Evolutionary conservation across 2,329 filamentous ascomycete species (phyloP).

Genomic region (Aspergillus clavatus): DNA sequence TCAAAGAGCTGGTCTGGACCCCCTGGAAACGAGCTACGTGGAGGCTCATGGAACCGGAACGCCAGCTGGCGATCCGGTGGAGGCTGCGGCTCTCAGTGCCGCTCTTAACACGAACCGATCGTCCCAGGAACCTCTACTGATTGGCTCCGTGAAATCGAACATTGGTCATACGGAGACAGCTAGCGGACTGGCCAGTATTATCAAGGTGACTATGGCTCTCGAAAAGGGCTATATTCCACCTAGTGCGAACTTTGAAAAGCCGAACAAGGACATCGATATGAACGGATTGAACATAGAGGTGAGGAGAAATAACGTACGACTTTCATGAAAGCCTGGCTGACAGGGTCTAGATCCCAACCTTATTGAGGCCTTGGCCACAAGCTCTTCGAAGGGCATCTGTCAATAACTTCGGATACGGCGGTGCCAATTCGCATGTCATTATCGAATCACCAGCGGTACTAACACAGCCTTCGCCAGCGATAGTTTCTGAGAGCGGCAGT

Average conservation of each 20-base stretch:
- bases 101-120: not conserved
- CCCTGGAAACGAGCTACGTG: slow-evolving; percentile 27
- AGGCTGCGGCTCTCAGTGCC: slow-evolving; percentile 3
- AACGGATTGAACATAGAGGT: slow-evolving; percentile 15
- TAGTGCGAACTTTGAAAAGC: slow-evolving; percentile 16
- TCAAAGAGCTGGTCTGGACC: slow-evolving; percentile 12
- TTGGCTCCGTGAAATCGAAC: slow-evolving; percentile 20
- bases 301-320: too few species aligned
- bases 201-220: slow-evolving; percentile 15
- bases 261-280: slow-evolving; percentile 18
- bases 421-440: slow-evolving; percentile 11
- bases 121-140: slow-evolving; percentile 1
- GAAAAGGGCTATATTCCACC: slow-evolving; percentile 15
- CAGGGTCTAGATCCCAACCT: too few species aligned
- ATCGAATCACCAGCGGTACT: slow-evolving; percentile 1
- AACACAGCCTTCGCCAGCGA: not conserved
- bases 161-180: slow-evolving; percentile 18
- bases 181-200: slow-evolving; percentile 11
- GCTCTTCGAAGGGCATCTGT: slow-evolving; percentile 9
- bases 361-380: not conserved
- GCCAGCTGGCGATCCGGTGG: slow-evolving; percentile 6
- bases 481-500: not conserved
- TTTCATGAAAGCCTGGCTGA: too few species aligned
- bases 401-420: slow-evolving; percentile 19
- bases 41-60: slow-evolving; percentile 40